These are phyloP conservation scores for Blastobotrys proliferans DNA, from an alignment of 1,139 yeast genomes.

Conservation along the genomic window DNA sequence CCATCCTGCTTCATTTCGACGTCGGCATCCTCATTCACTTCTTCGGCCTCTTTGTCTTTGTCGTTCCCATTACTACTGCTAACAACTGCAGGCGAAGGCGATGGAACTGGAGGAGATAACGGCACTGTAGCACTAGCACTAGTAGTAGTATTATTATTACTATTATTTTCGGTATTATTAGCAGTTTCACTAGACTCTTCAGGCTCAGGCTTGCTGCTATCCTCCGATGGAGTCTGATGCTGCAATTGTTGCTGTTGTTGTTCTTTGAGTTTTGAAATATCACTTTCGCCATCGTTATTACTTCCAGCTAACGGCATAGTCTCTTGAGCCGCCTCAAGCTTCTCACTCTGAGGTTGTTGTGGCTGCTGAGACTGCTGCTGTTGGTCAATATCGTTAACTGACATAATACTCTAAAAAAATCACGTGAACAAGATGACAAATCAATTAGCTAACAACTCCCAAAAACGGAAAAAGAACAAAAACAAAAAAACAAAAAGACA, in stretches of 20 bases:
- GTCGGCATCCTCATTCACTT: background rate
- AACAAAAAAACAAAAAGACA: slow-evolving; percentile 4
- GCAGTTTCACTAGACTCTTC: too few species aligned
- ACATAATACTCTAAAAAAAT: too few species aligned
- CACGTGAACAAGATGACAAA: too few species aligned
- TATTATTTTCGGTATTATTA: background rate
- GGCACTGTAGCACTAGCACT: slow-evolving; percentile 17
- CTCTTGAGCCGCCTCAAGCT: too few species aligned
- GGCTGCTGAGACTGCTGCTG: too few species aligned
- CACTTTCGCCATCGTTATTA: too few species aligned
- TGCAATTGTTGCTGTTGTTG: background rate
- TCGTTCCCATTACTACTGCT: background rate
- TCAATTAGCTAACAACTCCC: too few species aligned
- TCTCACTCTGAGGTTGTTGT: too few species aligned
- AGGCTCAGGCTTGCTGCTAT: background rate
- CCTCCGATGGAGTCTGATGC: background rate
- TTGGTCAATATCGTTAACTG: too few species aligned
- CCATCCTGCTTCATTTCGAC: background rate
- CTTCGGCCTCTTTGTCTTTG: background rate
- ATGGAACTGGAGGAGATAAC: slow-evolving; percentile 22
- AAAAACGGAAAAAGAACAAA: slow-evolving; percentile 3
- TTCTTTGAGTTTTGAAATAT: background rate
- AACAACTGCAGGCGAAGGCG: slow-evolving; percentile 12
- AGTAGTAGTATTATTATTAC: background rate
- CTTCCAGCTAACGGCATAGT: too few species aligned